Evolutionary conservation across 2,329 filamentous ascomycete genomes (phyloP).

Genomic region (Aspergillus pseudoglaucus): DNA sequence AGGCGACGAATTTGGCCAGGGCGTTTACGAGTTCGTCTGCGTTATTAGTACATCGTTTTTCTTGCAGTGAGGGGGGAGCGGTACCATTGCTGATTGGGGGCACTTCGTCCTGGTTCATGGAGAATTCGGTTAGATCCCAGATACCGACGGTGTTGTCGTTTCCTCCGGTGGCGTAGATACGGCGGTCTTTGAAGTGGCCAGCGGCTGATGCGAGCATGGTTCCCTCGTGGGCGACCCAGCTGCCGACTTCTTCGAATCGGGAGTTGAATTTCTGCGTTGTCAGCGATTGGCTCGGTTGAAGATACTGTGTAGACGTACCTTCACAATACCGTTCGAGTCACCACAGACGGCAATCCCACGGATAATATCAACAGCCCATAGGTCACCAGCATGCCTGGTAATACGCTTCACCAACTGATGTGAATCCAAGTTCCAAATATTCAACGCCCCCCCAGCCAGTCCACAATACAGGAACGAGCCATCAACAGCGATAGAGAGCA

Average conservation of each 20-base stretch:
- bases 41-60: conserved; percentile 7
- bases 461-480: conserved; percentile 91
- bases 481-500: conserved; percentile 76
- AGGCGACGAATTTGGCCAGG: conserved; percentile 79
- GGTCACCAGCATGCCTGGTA: conserved; percentile 70
- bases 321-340: conserved; percentile 78
- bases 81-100: conserved; percentile 53
- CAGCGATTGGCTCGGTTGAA: too few relatives aligned
- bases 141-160: conserved; percentile 86
- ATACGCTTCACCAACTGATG: conserved; percentile 83
- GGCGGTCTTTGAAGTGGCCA: conserved; percentile 60
- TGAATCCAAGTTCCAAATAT: conserved; percentile 95
- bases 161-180: conserved; percentile 89
- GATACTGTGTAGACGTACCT: too few relatives aligned
- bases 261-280: conserved; percentile 61
- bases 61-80: background rate
- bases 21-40: conserved; percentile 60
- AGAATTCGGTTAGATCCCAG: conserved; percentile 67
- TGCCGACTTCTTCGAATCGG: conserved; percentile 71
- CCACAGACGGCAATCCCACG: conserved; percentile 82
- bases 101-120: conserved; percentile 37
- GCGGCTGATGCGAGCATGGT: conserved; percentile 80
- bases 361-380: conserved; percentile 79
- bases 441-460: conserved; percentile 77
- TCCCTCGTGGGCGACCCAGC: conserved; percentile 78